phyloP scores from a whole-genome alignment of 2,329 filamentous ascomycete species.

The Ceratocystis albifundus region DNA sequence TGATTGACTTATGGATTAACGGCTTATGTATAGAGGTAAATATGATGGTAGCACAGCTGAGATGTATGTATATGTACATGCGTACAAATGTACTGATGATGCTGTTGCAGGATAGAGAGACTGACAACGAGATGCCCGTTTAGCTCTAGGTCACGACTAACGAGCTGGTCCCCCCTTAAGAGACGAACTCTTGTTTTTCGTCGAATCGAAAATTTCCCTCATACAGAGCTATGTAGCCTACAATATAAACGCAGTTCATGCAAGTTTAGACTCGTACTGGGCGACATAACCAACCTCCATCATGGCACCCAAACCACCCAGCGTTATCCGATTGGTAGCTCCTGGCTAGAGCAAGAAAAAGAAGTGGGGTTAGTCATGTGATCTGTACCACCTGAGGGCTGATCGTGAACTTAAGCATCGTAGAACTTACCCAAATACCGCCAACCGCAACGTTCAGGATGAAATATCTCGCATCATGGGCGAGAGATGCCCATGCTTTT shows the following conservation, averaged over 20 bases:
- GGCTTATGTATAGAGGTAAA: not conserved
- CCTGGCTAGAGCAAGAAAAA: conserved; percentile 35
- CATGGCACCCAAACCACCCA: conserved; percentile 31
- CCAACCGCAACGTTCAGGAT: conserved; percentile 47
- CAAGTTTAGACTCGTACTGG: conserved; percentile 24
- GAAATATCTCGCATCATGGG: conserved; percentile 40
- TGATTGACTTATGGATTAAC: not conserved
- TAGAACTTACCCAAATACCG: conserved; percentile 39
- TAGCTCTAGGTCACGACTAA: not conserved
- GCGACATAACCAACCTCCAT: conserved; percentile 27
- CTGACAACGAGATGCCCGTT: not conserved
- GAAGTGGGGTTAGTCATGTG: conserved; percentile 19
- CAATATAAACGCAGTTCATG: not conserved
- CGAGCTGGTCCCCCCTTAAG: too few species aligned
- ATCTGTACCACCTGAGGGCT: not conserved
- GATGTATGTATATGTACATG: conserved; percentile 3
- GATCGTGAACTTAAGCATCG: not conserved
- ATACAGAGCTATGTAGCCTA: too few species aligned
- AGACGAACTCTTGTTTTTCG: too few species aligned
- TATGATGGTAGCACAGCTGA: not conserved
- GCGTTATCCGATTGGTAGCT: conserved; percentile 36
- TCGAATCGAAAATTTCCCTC: not conserved
- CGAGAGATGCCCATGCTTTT: conserved; percentile 39
- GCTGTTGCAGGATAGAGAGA: not conserved
- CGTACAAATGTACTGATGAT: not conserved